Conservation (phyloP, 2,329 filamentous ascomycete species). For the Fusarium sp. region DNA sequence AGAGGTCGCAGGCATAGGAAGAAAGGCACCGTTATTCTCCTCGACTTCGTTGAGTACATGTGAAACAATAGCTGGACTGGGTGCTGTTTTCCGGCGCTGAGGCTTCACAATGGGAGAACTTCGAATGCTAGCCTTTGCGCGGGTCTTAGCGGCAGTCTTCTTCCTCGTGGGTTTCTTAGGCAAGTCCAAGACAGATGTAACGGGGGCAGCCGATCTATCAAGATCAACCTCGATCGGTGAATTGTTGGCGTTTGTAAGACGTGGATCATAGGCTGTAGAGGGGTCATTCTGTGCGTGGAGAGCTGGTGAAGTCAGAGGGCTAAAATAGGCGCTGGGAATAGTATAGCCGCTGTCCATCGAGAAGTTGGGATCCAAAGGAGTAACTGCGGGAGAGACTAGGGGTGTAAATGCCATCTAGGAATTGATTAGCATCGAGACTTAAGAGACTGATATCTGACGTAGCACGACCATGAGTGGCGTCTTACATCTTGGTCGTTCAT, state of each 20-base stretch:
- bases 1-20: conserved; percentile 55
- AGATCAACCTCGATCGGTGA: conserved; percentile 71
- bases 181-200: conserved; percentile 60
- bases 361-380: conserved; percentile 80
- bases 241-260: conserved; percentile 57
- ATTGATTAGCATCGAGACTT: conserved; percentile 25
- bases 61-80: conserved; percentile 69
- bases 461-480: conserved; percentile 22
- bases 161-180: conserved; percentile 65
- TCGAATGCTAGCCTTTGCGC: conserved; percentile 67
- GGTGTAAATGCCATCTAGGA: conserved; percentile 81
- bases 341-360: conserved; percentile 70
- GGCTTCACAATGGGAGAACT: conserved; percentile 82
- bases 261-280: conserved; percentile 40
- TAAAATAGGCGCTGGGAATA: conserved; percentile 81
- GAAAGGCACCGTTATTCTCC: conserved; percentile 56
- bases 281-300: conserved; percentile 68
- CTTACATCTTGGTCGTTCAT: conserved; percentile 76
- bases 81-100: conserved; percentile 64
- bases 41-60: conserved; percentile 68
- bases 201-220: conserved; percentile 57
- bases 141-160: conserved; percentile 65
- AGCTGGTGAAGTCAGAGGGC: conserved; percentile 84
- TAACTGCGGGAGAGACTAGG: conserved; percentile 86
- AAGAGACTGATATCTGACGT: neutral